Conservation (phyloP, 73 alveolate genomes). For the Paramecium sonneborni region DNA sequence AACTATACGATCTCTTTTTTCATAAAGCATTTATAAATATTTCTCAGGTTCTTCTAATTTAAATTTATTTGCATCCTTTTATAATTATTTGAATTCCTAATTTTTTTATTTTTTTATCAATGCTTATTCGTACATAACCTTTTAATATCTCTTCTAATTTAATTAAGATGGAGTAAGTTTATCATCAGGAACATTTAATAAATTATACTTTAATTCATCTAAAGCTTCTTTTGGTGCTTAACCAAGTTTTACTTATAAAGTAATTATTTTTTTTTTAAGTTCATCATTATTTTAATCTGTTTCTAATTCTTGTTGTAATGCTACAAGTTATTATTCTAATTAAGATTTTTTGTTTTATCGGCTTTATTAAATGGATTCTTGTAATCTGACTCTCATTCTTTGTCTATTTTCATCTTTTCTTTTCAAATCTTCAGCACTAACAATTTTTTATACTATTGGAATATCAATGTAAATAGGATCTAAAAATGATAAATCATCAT, state of each 20-base stretch:
- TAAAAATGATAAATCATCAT: neutral
- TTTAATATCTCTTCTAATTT: constrained; percentile 42
- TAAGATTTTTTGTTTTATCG: neutral
- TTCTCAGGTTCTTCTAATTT: constrained; percentile 54
- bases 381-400: constrained; percentile 43
- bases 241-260: neutral
- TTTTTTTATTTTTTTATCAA: neutral
- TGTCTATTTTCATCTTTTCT: constrained; percentile 49
- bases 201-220: constrained; percentile 32
- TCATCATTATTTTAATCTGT: neutral
- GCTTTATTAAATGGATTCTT: constrained; percentile 31
- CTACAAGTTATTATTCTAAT: neutral
- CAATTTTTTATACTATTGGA: constrained; percentile 34
- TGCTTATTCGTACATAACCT: constrained; percentile 31
- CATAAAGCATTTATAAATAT: constrained; percentile 32
- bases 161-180: constrained; percentile 37
- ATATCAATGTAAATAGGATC: constrained; percentile 29
- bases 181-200: constrained; percentile 47
- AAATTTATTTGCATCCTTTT: constrained; percentile 33
- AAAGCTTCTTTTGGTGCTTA: neutral
- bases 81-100: constrained; percentile 17
- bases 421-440: constrained; percentile 25
- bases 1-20: constrained; percentile 1
- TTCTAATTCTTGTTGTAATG: neutral
- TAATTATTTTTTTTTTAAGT: neutral